Base-by-base conservation (phyloP, 208 protist species). In the Naegleria fowleri region DNA sequence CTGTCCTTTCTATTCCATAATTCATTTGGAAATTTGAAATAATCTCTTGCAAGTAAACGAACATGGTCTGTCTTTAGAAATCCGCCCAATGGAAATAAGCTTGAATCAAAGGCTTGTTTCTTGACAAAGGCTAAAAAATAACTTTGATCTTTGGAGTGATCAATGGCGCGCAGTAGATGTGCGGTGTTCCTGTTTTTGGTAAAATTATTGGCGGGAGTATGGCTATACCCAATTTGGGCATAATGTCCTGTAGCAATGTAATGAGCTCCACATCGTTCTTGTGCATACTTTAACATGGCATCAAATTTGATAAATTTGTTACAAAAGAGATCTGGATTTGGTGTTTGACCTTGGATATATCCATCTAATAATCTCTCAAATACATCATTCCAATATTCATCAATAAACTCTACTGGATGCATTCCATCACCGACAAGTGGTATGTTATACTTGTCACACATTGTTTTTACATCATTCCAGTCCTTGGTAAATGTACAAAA, bases 361-460 rank as follows among this genome's bases (percentile, higher is more conserved):
- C 59, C 92, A n/a, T 93, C 83, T 67, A 96, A 59, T 48, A 94
- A 93, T 52, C 40, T 39, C 29, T 84, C 0, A 91, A 96, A 96
- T 7, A 96, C 95, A 83, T 94, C 90, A 91, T 92, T 94, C 95
- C 95, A 96, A 88, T 96, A 96, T 86, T 96, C 94, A 79, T 93
- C 91, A 11, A 95, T 92, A 90, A 95, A 95, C 51, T 95, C 88
- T 40, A 95, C 93, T 39, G 55, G 51, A 79, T 79, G 67, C 7
- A 79, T 36, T 36, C 25, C 19, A 36, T 19, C 11, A 19, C 36
- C 36, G 0, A 55, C 52, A 0, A 55, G 15, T 9, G 79, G 83
- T 38, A 93, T 92, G 6, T 48, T 13, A 48, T 94, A 75, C 52
- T 90, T 89, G 6, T 55, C 84, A 76, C 86, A 93, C 5, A 94